Evolutionary conservation across 139 green algal genomes (phyloP), one percentile per base, ranked within the genome.

Genomic region (Coelastrella sp.): DNA sequence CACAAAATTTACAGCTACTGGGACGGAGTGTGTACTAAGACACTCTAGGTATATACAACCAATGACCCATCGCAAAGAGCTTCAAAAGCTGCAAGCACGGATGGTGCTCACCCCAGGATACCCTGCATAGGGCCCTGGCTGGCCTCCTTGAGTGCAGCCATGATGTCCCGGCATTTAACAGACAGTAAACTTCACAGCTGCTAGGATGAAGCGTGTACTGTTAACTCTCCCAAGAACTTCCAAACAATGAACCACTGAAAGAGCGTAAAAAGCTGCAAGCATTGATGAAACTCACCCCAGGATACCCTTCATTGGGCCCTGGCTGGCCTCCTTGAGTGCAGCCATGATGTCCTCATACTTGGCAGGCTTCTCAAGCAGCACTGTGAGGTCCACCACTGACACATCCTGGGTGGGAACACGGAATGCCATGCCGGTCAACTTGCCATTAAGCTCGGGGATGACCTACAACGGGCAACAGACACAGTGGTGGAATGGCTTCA

Each of bases 361-460:
- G 56, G 97, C 95, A 5, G 90, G 88, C 95, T 99, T 99, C 86
- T 98, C 95, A 80, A 99, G 94, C 58, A 90, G 88, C 0, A 97
- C 92, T 1, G 98, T 99, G 17, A 99, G 94, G 94, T 99, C 98
- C 19, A 99, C 98, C 11, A 99, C 98, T 3, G 96, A 99, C 77
- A 99, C 98, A 84, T 99, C 97, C 64, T 91, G 80, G 90, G 97
- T 99, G 80, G 98, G 98, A 75, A 99, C 98, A 59, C 98, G 96
- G 96, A 99, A 99, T 19, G 98, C 96, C 98, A 99, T 99, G 89
- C 98, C 98, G 2, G 98, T 99, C 54, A 99, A 95, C 96, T 99
- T 99, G 94, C 98, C 98, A 90, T 99, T 98, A 7, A 99, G 96
- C 80, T 97, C 94, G 10, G 98, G 98, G 65, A 99, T 95, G 75